A percentile compares a stretch with the other conserved stretches of the same genome.
These are phyloP conservation scores for Clavulina sp. DNA, from an alignment of 768 basidiomycete genomes.

Conservation along the genomic window DNA sequence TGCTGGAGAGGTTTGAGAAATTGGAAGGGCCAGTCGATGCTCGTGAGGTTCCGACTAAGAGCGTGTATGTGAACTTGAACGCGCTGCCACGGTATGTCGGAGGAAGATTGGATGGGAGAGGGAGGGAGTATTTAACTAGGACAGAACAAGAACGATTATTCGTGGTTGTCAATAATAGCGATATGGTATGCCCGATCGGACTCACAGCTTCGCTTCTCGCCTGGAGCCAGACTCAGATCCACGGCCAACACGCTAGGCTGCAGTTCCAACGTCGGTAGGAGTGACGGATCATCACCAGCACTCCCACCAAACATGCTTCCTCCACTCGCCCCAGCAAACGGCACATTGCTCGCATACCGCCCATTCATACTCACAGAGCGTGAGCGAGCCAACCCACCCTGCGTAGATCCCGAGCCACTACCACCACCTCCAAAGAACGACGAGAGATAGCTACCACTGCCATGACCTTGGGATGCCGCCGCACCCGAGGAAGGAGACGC, in stretches of 20 bases:
- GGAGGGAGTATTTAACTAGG: conserved; percentile 62
- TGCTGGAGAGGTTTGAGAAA: not conserved
- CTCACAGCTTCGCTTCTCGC: conserved; percentile 71
- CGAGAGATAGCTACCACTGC: not conserved
- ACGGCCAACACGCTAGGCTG: conserved; percentile 81
- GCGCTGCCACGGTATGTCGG: conserved; percentile 80
- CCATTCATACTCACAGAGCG: not conserved
- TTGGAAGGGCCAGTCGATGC: conserved; percentile 19
- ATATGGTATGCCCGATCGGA: conserved; percentile 16
- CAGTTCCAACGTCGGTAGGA: conserved; percentile 72
- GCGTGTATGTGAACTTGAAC: conserved; percentile 73
- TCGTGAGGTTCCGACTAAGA: conserved; percentile 76
- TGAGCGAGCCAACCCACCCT: conserved; percentile 15
- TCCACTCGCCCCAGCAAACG: not conserved
- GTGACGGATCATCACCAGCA: conserved; percentile 25
- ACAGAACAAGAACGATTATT: not conserved
- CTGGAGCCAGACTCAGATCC: conserved; percentile 64
- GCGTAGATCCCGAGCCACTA: conserved; percentile 17
- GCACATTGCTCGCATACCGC: not conserved
- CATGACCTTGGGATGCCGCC: conserved; percentile 10
- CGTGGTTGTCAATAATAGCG: conserved; percentile 3
- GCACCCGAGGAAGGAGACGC: conserved; percentile 13
- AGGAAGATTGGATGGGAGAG: conserved; percentile 63
- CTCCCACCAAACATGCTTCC: conserved; percentile 1
- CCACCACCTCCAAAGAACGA: not conserved